Evolutionary conservation across 805 yeast species (phyloP), one percentile per base, ranked within the genome.

Genomic region (Ogataea dorogensis): DNA sequence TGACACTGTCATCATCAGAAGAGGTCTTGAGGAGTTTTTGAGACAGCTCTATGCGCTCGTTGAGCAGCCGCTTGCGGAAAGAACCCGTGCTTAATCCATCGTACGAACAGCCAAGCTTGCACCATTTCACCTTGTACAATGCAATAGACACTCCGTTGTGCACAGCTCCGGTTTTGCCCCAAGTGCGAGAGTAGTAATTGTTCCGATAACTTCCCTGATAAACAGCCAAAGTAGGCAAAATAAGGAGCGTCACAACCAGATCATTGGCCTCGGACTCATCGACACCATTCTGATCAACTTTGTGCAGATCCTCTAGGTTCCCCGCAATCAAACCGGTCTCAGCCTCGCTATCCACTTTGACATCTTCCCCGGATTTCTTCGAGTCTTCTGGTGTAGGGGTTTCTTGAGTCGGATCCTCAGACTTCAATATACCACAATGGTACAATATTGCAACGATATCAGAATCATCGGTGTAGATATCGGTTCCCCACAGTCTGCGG

Each of bases 391-490:
- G 32, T 22, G 29, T 24, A 26, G n/a, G 31, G 35, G 31, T 22
- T 18, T 7, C 23, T 8, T 12, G 7, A 11, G 50, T 38, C n/a
- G 64, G 64, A 20, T 56, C 54, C 12, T 49, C 56, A 9, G 68
- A 56, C 35, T 71, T 58, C 38, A 80, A 67, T 29, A 81, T 61
- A 0, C 96, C 96, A 43, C 79, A 65, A 51, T 93, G 98, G 44
- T 77, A 73, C 33, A 91, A 63, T 0, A 80, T 82, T 5, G 85
- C 69, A 23, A 91, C 69, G 2, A 89, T 64, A 58, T 91, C 96
- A 1, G 95, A 83, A 58, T 91, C 98, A 59, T 93, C 98, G 0
- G 97, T 86, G 59, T 91, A 93, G 1, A 93, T 68, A 28, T 89
- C 95, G 2, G 89, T 75, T 2, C 98, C 98, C 98, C 98, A 91